Base-by-base conservation (phyloP, 2,329 filamentous ascomycete species). In the Cadophora sp. region DNA sequence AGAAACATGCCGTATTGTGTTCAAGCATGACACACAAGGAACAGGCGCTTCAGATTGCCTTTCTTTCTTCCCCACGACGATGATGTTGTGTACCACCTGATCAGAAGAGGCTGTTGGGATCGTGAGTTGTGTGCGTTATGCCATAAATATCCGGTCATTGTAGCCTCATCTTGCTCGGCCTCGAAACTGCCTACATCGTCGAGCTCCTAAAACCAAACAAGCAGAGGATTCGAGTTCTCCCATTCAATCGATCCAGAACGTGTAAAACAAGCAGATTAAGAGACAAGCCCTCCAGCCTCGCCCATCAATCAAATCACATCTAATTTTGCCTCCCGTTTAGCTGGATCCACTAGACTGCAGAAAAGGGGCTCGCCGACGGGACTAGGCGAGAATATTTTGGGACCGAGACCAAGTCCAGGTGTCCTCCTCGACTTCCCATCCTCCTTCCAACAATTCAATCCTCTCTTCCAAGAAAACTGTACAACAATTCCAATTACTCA, bases 1-100 rank as follows among this genome's bases (percentile, higher is more conserved):
- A 62, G 40, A 34, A 50, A 31, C 40, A 34, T 27, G 26, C 16
- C 34, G 48, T 29, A 24, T 7, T 11, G 34, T 24, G 14, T 24
- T 8, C 48, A 43, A 22, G 62, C 53, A 59, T 68, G 62, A 68
- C 65, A 67, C 51, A 71, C 86, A 86, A 65, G 61, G 66, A 22
- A 51, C 64, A 50, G 62, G 60, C 51, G 62, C 46, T 43, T 43
- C 19, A 48, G 22, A 48, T 48, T 22, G 43, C 19, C 19, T 48
- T 19, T 61, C 19, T 48, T 19, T 61, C 16, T 31, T 48, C 43
- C 48, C 37, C 34, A 67, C 27, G 37, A 67, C 16, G 37, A 60
- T 60, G 43, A 64, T 40, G 37, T 31, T 31, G 40, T 46, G 59
- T 48, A 62, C 59, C 59, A 50, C 34, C 31, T 59, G 56, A 59